Evolutionary conservation across 306 rosid genomes (phyloP).

Genomic region (Phaseolus lunatus): DNA sequence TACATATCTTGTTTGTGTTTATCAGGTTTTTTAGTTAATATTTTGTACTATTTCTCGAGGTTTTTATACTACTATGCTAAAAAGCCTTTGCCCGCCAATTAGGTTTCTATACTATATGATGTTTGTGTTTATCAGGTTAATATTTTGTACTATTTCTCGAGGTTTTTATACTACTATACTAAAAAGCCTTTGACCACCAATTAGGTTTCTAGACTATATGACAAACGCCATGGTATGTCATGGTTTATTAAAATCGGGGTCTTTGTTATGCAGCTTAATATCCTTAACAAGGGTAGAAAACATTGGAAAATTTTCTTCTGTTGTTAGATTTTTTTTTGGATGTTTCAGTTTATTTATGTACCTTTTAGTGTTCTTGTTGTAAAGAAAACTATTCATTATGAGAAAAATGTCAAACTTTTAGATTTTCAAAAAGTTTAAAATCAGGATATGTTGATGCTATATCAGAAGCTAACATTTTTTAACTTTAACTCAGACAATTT

Average conservation of each 20-base stretch:
- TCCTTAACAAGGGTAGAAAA: not conserved
- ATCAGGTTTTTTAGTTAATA: too few relatives aligned
- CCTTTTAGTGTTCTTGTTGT: not conserved
- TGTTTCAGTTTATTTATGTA: not conserved
- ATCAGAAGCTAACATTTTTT: constrained; percentile 13
- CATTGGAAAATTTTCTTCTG: not conserved
- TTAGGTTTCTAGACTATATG: constrained; percentile 1
- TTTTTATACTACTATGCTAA: too few relatives aligned
- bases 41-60: too few relatives aligned
- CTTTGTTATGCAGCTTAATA: constrained; percentile 28
- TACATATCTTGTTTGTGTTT: too few relatives aligned
- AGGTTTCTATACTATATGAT: not conserved
- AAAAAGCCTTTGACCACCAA: not conserved
- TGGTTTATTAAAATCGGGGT: constrained; percentile 15
- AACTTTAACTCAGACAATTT: not conserved
- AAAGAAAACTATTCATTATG: not conserved
- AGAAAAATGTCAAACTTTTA: not conserved
- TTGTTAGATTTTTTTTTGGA: not conserved
- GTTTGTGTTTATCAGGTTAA: too few relatives aligned
- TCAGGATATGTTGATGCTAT: not conserved
- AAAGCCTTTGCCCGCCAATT: not conserved
- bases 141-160: too few relatives aligned
- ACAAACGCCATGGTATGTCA: constrained; percentile 2
- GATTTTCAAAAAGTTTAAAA: not conserved
- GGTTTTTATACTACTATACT: too few relatives aligned